Evolutionary conservation across 2,329 filamentous ascomycete species (phyloP), one percentile per base, ranked within the genome.

Genomic region (Aspergillus oerlinghausenensis): DNA sequence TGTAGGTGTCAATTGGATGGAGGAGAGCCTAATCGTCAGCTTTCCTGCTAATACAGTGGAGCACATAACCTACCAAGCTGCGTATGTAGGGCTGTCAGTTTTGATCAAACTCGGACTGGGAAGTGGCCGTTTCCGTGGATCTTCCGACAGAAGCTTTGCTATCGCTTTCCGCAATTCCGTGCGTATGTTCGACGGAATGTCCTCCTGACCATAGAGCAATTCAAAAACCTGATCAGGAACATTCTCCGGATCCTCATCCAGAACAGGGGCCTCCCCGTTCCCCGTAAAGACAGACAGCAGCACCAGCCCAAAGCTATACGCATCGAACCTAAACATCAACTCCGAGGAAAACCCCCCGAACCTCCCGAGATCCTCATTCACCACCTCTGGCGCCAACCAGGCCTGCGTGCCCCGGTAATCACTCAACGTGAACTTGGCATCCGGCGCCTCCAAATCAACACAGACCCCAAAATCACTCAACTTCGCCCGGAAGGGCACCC

Each of bases 381-480:
- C 25, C 19, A 64, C 49, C 51, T 68, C 65, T 6, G 67, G 67
- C 2, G 59, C 61, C 52, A 65, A 8, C 67, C 66, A 69, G 21
- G 55, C 65, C 2, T 58, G 57, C 1, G 67, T 69, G 0, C 67
- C 67, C 19, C 60, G 57, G 48, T 69, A 69, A 50, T 68, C 66
- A 45, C 57, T 59, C 9, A 63, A 49, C 1, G 56, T 60, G n/a
- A 68, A 60, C 43, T 52, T 59, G 14, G 49, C 54, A 14, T 60
- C 59, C 4, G 62, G 47, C 19, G 59, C 51, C 45, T 69, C 67
- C 40, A 69, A 49, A 48, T 69, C 65, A 49, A 69, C 32, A 48
- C 65, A 70, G 19, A 70, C 66, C 1, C 67, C 67, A 48, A 70
- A 70, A 54, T 70, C 67, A 51, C 65, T 69, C 26, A 70, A 43